These are phyloP conservation scores for Erodium moschatum DNA, from an alignment of 441 rosid genomes.

Conservation along the genomic window DNA sequence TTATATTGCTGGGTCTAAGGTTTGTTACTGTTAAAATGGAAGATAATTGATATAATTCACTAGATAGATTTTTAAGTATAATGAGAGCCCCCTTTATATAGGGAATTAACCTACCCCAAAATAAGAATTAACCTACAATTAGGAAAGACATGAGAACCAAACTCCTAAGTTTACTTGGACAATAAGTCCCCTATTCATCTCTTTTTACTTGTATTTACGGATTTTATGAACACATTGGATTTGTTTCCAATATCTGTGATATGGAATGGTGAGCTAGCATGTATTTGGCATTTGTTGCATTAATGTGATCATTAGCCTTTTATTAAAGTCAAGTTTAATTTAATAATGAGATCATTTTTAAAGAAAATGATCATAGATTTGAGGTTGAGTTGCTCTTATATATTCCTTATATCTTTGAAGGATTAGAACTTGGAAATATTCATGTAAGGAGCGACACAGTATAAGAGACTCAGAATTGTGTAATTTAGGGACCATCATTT, in stretches of 20 bases:
- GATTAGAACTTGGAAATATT: not conserved
- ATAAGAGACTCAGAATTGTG: too few relatives aligned
- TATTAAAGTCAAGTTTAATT: not conserved
- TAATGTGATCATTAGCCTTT: not conserved
- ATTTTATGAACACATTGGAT: not conserved
- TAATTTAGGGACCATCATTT: too few relatives aligned
- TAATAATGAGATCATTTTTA: not conserved
- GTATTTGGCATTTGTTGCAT: not conserved
- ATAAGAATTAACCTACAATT: too few relatives aligned
- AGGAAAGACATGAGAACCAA: too few relatives aligned
- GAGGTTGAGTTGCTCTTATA: not conserved
- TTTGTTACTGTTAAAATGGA: conserved; percentile 14
- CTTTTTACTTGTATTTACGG: not conserved
- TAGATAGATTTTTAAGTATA: too few relatives aligned
- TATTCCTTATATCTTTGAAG: not conserved
- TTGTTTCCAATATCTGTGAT: too few relatives aligned
- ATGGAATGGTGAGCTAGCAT: too few relatives aligned
- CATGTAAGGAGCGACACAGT: not conserved
- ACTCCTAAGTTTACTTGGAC: too few relatives aligned
- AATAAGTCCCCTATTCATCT: not conserved
- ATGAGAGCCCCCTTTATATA: too few relatives aligned
- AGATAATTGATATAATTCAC: too few relatives aligned
- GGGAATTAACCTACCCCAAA: too few relatives aligned
- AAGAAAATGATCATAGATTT: not conserved
- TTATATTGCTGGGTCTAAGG: conserved; percentile 86